Percentiles rank a stretch among this genome's conserved stretches.
Evolutionary conservation across 2,329 filamentous ascomycete genomes (phyloP).

Genomic region (Arachnomyces sp.): DNA sequence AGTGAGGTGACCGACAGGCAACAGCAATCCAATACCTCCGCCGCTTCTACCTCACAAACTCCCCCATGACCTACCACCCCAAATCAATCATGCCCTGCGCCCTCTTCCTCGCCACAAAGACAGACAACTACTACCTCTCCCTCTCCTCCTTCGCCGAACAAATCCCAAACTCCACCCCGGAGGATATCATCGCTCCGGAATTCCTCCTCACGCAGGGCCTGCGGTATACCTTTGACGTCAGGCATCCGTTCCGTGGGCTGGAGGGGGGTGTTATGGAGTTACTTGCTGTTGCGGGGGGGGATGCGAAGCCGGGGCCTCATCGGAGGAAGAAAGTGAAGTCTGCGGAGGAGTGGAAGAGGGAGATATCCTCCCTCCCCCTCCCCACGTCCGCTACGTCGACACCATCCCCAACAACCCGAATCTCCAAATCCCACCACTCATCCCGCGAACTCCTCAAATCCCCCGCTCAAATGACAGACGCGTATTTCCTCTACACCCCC

Average conservation of each 20-base stretch:
- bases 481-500: slow-evolving; percentile 94
- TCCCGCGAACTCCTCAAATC: slow-evolving; percentile 69
- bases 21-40: slow-evolving; percentile 86
- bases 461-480: slow-evolving; percentile 79
- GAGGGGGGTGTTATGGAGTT: slow-evolving; percentile 84
- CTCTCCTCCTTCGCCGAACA: slow-evolving; percentile 60
- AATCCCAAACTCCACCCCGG: slow-evolving; percentile 63
- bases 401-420: slow-evolving; percentile 37
- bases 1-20: slow-evolving; percentile 38
- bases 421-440: slow-evolving; percentile 60
- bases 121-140: slow-evolving; percentile 72
- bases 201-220: slow-evolving; percentile 88
- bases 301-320: slow-evolving; percentile 35
- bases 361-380: slow-evolving; percentile 24
- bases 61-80: slow-evolving; percentile 91
- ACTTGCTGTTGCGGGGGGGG: slow-evolving; percentile 57
- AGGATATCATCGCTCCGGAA: slow-evolving; percentile 83
- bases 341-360: slow-evolving; percentile 23
- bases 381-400: slow-evolving; percentile 30
- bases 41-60: slow-evolving; percentile 93
- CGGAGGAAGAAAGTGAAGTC: slow-evolving; percentile 19
- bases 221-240: slow-evolving; percentile 86
- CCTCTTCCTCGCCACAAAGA: slow-evolving; percentile 89
- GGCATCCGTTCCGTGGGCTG: slow-evolving; percentile 80
- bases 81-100: slow-evolving; percentile 82